Conservation (phyloP, 1,284 basidiomycete genomes). For the Bondarzewia mesenterica region DNA sequence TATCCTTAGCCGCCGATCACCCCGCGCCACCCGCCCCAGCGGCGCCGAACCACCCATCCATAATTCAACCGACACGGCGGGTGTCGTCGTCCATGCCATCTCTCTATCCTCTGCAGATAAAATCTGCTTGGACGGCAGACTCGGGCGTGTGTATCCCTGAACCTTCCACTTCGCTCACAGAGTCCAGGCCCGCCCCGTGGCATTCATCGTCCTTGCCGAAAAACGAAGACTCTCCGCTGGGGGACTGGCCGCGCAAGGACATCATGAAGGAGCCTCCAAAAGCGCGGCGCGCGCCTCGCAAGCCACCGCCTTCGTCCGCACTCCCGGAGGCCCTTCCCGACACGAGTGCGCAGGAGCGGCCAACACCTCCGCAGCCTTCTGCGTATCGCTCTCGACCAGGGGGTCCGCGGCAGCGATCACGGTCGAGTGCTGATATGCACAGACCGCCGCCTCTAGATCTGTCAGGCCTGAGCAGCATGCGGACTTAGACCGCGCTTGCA, state of each 20-base stretch:
- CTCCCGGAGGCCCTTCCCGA: not conserved
- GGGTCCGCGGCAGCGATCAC: not conserved
- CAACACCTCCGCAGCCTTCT: not conserved
- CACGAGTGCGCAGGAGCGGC: not conserved
- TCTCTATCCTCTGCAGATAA: slow-evolving; percentile 23
- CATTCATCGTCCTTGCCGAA: slow-evolving; percentile 16
- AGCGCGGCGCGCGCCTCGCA: not conserved
- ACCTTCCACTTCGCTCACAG: not conserved
- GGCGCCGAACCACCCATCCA: not conserved
- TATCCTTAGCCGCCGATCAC: not conserved
- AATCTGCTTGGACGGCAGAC: slow-evolving; percentile 17
- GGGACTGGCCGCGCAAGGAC: slow-evolving; percentile 48
- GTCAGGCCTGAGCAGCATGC: not conserved
- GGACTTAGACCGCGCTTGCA: too few species aligned
- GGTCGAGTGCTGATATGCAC: not conserved
- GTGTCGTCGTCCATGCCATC: not conserved
- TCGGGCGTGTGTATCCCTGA: not conserved
- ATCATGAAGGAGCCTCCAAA: slow-evolving; percentile 28
- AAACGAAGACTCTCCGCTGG: slow-evolving; percentile 35
- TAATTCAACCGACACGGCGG: not conserved
- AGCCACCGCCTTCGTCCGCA: not conserved
- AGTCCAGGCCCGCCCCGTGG: slow-evolving; percentile 3
- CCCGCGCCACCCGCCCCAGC: not conserved
- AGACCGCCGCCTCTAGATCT: not conserved
- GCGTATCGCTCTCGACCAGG: not conserved